Conservation (phyloP, 108 stramenopile species). For the Cylindrotheca fusiformis region DNA sequence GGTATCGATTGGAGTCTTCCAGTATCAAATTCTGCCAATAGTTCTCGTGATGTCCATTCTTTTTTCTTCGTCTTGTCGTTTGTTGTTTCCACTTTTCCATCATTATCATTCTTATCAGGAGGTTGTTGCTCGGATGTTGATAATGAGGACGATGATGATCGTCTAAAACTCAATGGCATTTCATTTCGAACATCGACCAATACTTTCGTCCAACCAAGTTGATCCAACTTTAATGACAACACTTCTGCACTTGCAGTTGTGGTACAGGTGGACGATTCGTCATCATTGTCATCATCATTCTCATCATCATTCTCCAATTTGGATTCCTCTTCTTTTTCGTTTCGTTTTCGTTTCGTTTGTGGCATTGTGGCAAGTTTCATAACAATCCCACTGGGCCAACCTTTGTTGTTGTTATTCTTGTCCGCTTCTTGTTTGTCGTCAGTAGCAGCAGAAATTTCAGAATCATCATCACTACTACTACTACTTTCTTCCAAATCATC, state of each 20-base stretch:
- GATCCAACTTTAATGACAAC: constrained; percentile 58
- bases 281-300: not conserved
- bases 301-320: constrained; percentile 2
- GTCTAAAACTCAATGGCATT: not conserved
- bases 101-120: not conserved
- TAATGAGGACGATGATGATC: constrained; percentile 4
- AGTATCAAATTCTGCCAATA: constrained; percentile 25
- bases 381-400: not conserved
- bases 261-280: too few relatives aligned
- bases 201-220: constrained; percentile 80
- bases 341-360: not conserved
- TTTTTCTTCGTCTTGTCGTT: not conserved
- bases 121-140: not conserved
- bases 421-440: constrained; percentile 2
- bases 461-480: constrained; percentile 20
- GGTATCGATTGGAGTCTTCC: constrained; percentile 31
- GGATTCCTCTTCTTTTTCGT: not conserved
- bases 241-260: not conserved
- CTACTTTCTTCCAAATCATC: constrained; percentile 5
- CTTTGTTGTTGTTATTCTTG: constrained; percentile 5
- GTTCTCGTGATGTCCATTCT: constrained; percentile 36
- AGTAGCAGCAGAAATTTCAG: constrained; percentile 1
- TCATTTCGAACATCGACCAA: constrained; percentile 65
- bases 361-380: not conserved
- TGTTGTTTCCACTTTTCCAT: too few relatives aligned